Evolutionary conservation across 257 asterid genomes (phyloP).

Genomic region (Solanum pinnatisectum): DNA sequence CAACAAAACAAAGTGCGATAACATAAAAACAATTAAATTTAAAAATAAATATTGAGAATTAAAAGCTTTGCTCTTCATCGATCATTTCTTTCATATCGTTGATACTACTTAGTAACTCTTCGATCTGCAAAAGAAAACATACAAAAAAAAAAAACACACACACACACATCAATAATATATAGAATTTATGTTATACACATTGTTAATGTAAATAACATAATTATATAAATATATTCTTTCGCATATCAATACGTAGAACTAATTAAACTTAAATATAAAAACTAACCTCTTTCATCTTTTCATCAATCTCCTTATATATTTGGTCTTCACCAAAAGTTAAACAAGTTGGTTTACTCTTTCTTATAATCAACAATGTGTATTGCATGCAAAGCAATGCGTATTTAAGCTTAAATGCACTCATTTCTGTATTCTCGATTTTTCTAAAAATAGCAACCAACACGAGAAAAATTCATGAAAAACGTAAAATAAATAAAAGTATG

Average conservation of each 20-base stretch:
- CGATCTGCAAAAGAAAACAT: not conserved
- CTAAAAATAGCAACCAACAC: not conserved
- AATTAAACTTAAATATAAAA: not conserved
- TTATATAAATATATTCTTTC: not conserved
- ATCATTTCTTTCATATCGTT: not conserved
- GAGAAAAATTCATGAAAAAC: not conserved
- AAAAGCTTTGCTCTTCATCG: not conserved
- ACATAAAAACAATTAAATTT: not conserved
- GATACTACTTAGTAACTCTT: not conserved
- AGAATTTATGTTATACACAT: rapidly evolving
- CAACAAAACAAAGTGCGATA: not conserved
- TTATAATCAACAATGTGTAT: not conserved
- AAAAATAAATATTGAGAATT: not conserved
- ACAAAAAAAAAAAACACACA: too few relatives aligned
- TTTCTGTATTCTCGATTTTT: not conserved
- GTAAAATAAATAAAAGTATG: not conserved
- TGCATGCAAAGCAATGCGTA: not conserved
- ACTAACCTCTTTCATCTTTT: not conserved
- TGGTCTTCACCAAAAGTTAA: not conserved
- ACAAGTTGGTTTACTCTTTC: not conserved
- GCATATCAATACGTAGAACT: not conserved
- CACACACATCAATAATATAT: not conserved
- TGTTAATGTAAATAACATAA: not conserved
- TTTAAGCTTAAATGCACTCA: not conserved
- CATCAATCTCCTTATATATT: not conserved